phyloP scores from a whole-genome alignment of 2,329 filamentous ascomycete genomes.

The Cryphonectria japonica region DNA sequence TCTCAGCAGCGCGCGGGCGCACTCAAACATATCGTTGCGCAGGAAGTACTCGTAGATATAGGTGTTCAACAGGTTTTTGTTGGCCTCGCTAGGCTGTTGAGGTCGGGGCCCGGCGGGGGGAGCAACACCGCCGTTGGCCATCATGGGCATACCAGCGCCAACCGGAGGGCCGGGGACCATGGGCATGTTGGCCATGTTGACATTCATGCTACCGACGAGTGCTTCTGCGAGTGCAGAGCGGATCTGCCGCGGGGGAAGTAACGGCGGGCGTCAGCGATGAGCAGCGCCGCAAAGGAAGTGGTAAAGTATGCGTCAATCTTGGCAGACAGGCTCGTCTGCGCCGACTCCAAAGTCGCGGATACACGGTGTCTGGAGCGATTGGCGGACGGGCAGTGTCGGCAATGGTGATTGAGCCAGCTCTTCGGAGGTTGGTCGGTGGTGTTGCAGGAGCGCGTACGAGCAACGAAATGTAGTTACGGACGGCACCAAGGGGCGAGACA shows the following conservation, averaged over 20 bases:
- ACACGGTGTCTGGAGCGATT: constrained; percentile 20
- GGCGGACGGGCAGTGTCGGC: constrained; percentile 22
- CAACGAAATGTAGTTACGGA: background rate
- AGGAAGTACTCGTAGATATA: constrained; percentile 94
- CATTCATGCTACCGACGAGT: constrained; percentile 54
- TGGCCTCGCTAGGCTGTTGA: constrained; percentile 50
- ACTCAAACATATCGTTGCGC: constrained; percentile 81
- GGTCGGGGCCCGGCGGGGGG: constrained; percentile 41
- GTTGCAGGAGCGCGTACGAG: background rate
- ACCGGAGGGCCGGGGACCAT: constrained; percentile 67
- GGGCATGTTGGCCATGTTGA: constrained; percentile 71
- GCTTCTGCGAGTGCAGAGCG: constrained; percentile 41
- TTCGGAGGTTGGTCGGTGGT: constrained; percentile 16
- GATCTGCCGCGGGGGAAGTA: constrained; percentile 39
- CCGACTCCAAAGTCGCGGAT: constrained; percentile 14
- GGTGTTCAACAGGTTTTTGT: constrained; percentile 71
- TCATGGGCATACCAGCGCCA: constrained; percentile 67
- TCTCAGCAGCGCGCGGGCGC: constrained; percentile 74
- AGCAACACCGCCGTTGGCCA: constrained; percentile 59
- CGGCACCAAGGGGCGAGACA: background rate
- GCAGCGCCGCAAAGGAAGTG: constrained; percentile 9
- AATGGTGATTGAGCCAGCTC: constrained; percentile 28
- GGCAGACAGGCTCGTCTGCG: constrained; percentile 13
- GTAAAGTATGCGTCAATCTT: constrained; percentile 13
- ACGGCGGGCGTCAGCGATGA: constrained; percentile 18